phyloP scores from a whole-genome alignment of 2,329 filamentous ascomycete species.

The Claviceps pazoutovae region DNA sequence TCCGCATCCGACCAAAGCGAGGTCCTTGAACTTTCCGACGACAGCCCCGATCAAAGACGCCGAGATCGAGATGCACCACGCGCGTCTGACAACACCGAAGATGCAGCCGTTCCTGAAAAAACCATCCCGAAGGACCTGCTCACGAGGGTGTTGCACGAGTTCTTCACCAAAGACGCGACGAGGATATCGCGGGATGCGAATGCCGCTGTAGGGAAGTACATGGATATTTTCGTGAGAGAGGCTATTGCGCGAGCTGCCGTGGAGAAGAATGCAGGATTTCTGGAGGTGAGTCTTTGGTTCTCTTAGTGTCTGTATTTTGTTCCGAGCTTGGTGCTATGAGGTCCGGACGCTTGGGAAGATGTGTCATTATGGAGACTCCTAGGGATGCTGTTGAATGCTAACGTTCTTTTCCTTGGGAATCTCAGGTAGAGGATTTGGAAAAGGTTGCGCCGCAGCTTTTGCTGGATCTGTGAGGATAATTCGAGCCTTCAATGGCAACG shows the following conservation, averaged over 20 bases:
- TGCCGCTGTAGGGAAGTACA: slow-evolving; percentile 63
- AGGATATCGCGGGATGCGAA: slow-evolving; percentile 68
- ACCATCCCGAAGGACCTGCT: slow-evolving; percentile 61
- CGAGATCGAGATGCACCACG: slow-evolving; percentile 3
- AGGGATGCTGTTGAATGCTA: background rate
- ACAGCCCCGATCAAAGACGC: slow-evolving; percentile 12
- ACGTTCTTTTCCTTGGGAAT: background rate
- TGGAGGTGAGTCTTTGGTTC: slow-evolving; percentile 47
- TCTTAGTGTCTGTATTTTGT: background rate
- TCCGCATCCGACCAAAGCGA: slow-evolving; percentile 18
- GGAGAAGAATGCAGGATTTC: slow-evolving; percentile 54
- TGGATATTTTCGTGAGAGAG: slow-evolving; percentile 84
- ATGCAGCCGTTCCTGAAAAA: slow-evolving; percentile 24
- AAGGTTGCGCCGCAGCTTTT: slow-evolving; percentile 74
- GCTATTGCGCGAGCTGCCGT: slow-evolving; percentile 67
- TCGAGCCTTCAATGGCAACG: background rate
- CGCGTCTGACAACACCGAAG: slow-evolving; percentile 12
- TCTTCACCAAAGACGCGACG: slow-evolving; percentile 59
- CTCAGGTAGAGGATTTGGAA: slow-evolving; percentile 73
- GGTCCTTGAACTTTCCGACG: slow-evolving; percentile 21
- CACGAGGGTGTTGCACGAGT: slow-evolving; percentile 62
- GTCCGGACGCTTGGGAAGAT: no score
- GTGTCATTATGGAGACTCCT: no score
- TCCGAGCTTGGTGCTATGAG: no score
- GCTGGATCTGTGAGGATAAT: slow-evolving; percentile 43